Percentiles rank a stretch among this genome's conserved stretches.
Conservation (phyloP, 495 filamentous ascomycete species). For the Penicillium egyptiacum region DNA sequence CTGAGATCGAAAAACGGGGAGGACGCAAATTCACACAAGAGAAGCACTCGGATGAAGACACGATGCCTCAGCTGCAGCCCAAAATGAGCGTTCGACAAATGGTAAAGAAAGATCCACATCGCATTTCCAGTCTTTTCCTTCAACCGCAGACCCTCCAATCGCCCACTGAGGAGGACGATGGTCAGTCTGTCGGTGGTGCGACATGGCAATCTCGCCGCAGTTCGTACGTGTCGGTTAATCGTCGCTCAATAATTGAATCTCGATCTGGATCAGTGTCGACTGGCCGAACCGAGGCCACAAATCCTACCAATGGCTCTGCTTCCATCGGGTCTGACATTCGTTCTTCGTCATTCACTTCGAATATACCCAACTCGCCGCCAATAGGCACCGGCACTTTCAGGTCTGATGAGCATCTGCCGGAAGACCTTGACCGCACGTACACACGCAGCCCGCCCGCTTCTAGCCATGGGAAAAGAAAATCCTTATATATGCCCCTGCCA, state of each 20-base stretch:
- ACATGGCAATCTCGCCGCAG: constrained; percentile 33
- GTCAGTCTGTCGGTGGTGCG: constrained; percentile 23
- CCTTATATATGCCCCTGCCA: constrained; percentile 21
- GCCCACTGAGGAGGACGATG: constrained; percentile 31
- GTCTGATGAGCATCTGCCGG: constrained; percentile 16
- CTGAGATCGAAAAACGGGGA: constrained; percentile 67
- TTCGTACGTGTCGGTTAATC: constrained; percentile 34
- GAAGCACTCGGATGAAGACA: constrained; percentile 36
- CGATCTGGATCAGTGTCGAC: constrained; percentile 37
- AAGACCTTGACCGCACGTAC: constrained; percentile 15
- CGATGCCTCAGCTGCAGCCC: constrained; percentile 42
- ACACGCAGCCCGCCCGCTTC: constrained; percentile 29
- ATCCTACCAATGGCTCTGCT: constrained; percentile 16
- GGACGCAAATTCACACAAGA: constrained; percentile 66
- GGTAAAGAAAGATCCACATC: constrained; percentile 55
- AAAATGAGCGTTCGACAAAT: constrained; percentile 37
- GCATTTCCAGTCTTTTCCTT: constrained; percentile 61
- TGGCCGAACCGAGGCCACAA: constrained; percentile 28
- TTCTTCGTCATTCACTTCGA: constrained; percentile 18
- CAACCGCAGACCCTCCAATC: constrained; percentile 45
- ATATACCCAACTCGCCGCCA: constrained; percentile 20
- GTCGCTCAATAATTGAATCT: constrained; percentile 34
- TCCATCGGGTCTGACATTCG: constrained; percentile 27
- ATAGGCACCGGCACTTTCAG: constrained; percentile 13
- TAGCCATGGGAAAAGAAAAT: constrained; percentile 30